Base-by-base conservation (phyloP, 768 basidiomycete genomes). In the Lepiota subincarnata region DNA sequence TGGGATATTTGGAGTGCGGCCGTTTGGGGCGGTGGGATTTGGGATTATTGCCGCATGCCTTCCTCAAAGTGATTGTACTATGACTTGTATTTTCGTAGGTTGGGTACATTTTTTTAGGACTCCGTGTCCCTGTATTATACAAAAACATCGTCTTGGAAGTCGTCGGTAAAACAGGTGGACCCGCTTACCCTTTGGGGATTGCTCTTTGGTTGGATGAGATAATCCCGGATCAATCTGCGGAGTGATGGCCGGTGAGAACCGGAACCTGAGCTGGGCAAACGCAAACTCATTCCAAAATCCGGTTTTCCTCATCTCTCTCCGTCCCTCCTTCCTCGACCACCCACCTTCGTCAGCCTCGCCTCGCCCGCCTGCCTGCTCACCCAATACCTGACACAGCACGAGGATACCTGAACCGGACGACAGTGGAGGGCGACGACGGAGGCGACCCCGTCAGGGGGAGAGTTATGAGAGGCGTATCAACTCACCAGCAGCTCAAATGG, bases 391-490 rank as follows among this genome's bases (percentile, higher is more conserved):
- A 53, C 50, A 56, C 18, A 50, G 57, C 40, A 60, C 59, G 60
- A 58, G 58, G 55, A 49, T 57, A 57, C 58, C 40, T 52, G 59
- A 62, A 53, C 66, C 64, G 24, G 24, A 22, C 18, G 26, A 46
- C 40, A 24, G 37, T 52, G 44, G 50, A 24, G 31, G 48, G 39
- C 42, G 43, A 52, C 31, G 51, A 36, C 34, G 31, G 12, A 47
- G 52, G 22, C n/a, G 38, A 48, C 51, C 49, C 50, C 50, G 16
- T 65, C 79, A 79, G 81, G 80, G 80, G 81, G 70, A 75, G 77
- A 80, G 78, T 71, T 73, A 89, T 89, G 87, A 73, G 76, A 70
- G 72, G 45, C 20, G 22, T 36, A 53, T 75, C 71, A 70, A 72
- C 66, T 47, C 59, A 59, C 55, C 58, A 60, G 31, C 70, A 73